A percentile compares a stretch with the other conserved stretches of the same genome.
phyloP scores from a whole-genome alignment of 306 rosid species.

The Quercus suber region DNA sequence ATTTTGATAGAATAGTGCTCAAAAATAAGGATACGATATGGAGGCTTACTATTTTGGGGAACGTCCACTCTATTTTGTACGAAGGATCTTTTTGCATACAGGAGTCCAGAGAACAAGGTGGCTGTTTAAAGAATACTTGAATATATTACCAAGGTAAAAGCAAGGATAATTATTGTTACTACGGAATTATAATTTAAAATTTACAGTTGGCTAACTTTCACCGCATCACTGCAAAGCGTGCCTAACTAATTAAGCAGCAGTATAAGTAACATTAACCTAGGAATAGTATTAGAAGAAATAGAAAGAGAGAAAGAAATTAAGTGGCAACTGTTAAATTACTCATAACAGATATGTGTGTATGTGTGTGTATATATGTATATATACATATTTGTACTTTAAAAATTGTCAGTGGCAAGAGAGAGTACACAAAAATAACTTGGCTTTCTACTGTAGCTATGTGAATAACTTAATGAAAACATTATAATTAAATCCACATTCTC shows the following conservation, averaged over 20 bases:
- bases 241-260: conserved; percentile 49
- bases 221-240: conserved; percentile 67
- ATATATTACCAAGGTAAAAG: conserved; percentile 1
- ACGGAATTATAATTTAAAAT: conserved; percentile 12
- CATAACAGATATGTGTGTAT: neutral
- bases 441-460: too few species aligned
- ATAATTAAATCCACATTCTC: too few species aligned
- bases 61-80: neutral
- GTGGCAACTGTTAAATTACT: conserved; percentile 27
- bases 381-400: conserved; percentile 16
- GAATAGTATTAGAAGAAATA: conserved; percentile 28
- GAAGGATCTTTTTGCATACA: neutral
- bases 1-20: too few species aligned
- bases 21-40: too few species aligned
- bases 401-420: neutral
- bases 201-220: conserved; percentile 36
- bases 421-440: neutral
- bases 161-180: neutral
- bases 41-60: too few species aligned
- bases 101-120: neutral
- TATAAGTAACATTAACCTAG: conserved; percentile 13
- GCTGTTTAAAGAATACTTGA: neutral
- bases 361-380: neutral
- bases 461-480: too few species aligned
- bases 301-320: conserved; percentile 35